phyloP scores from a whole-genome alignment of 352 stramenopile species.

The Phytophthora citrophthora region DNA sequence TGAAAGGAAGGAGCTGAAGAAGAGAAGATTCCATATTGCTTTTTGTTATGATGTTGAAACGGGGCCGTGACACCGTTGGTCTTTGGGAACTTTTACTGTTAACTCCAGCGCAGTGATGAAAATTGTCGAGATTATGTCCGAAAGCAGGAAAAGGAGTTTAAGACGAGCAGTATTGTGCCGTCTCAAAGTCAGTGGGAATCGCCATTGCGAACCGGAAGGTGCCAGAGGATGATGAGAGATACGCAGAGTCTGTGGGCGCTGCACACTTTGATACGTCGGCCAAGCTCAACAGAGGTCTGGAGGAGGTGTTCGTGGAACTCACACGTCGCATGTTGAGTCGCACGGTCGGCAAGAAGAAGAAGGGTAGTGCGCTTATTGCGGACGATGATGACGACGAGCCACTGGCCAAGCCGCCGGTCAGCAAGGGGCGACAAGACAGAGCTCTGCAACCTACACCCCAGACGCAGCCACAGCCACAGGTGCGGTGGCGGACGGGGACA shows the following conservation, averaged over 20 bases:
- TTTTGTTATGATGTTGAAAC: slow-evolving; percentile 4
- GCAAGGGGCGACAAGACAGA: slow-evolving; percentile 16
- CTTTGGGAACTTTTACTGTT: no score
- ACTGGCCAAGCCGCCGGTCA: slow-evolving; percentile 37
- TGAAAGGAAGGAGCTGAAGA: slow-evolving; percentile 15
- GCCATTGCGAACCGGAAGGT: slow-evolving; percentile 92
- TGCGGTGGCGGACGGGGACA: slow-evolving; percentile 56
- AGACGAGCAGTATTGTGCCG: no score
- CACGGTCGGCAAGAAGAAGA: slow-evolving; percentile 81
- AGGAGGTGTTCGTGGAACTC: slow-evolving; percentile 92
- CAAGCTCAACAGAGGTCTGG: slow-evolving; percentile 92
- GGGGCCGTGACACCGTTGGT: not conserved
- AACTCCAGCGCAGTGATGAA: no score
- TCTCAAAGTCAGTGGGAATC: no score
- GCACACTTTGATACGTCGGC: slow-evolving; percentile 92
- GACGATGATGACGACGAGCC: slow-evolving; percentile 61
- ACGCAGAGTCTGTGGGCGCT: slow-evolving; percentile 88
- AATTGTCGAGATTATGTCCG: no score
- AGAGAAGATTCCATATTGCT: slow-evolving; percentile 22
- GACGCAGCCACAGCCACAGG: slow-evolving; percentile 33
- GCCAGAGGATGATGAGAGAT: slow-evolving; percentile 82
- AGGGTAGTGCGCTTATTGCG: slow-evolving; percentile 73
- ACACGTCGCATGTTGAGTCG: slow-evolving; percentile 84
- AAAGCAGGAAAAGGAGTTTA: no score
- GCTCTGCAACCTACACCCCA: slow-evolving; percentile 7